These are phyloP conservation scores for Dendrostoma leiphaemia DNA, from an alignment of 2,329 filamentous ascomycete genomes.

Conservation along the genomic window DNA sequence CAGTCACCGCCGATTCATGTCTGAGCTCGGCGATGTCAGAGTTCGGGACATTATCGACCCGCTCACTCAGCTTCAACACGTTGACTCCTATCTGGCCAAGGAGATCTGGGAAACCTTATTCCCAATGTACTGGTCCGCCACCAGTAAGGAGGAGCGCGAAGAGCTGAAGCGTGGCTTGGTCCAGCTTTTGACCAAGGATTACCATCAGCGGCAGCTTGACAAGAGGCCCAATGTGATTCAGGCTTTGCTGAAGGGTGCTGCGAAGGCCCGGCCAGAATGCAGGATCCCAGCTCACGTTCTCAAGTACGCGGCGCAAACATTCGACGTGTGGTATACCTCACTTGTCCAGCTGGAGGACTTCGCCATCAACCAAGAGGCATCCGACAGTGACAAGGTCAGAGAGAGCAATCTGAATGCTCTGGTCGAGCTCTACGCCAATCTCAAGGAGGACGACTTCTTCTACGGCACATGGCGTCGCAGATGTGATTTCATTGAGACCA, in stretches of 20 bases:
- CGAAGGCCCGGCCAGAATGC: slow-evolving; percentile 80
- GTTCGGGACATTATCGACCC: slow-evolving; percentile 88
- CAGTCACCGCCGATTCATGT: slow-evolving; percentile 78
- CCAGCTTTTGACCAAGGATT: slow-evolving; percentile 89
- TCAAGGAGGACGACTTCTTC: slow-evolving; percentile 96
- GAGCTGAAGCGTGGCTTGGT: slow-evolving; percentile 92
- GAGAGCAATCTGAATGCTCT: slow-evolving; percentile 96
- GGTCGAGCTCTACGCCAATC: slow-evolving; percentile 84
- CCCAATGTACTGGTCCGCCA: slow-evolving; percentile 88
- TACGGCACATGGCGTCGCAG: slow-evolving; percentile 95
- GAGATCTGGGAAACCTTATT: slow-evolving; percentile 90
- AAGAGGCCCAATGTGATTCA: slow-evolving; percentile 94
- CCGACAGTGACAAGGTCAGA: slow-evolving; percentile 78
- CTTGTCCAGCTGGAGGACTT: slow-evolving; percentile 86
- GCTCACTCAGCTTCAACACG: slow-evolving; percentile 86
- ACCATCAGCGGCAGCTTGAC: slow-evolving; percentile 90
- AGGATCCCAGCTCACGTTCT: slow-evolving; percentile 94
- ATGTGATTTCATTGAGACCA: slow-evolving; percentile 96
- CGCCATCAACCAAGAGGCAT: slow-evolving; percentile 73
- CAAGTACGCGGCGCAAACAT: slow-evolving; percentile 91
- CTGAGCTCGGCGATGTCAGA: slow-evolving; percentile 81
- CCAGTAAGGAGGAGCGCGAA: slow-evolving; percentile 80
- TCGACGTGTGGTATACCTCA: slow-evolving; percentile 96
- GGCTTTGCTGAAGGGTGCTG: slow-evolving; percentile 83
- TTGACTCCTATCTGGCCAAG: slow-evolving; percentile 77